phyloP scores from a whole-genome alignment of 2,329 filamentous ascomycete species.

The Alternaria panax region DNA sequence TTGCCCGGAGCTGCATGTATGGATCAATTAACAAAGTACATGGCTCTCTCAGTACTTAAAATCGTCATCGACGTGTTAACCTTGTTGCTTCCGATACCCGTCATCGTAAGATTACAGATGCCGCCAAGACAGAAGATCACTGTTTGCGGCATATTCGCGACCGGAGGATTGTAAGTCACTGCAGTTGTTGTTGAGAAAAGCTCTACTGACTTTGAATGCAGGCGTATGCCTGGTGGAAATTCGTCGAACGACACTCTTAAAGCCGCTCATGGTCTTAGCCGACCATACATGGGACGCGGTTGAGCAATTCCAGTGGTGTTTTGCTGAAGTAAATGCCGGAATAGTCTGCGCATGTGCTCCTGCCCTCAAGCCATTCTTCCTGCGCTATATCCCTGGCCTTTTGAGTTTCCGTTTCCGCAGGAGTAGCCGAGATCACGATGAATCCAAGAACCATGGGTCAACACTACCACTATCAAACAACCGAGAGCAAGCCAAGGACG shows the following conservation, averaged over 20 bases:
- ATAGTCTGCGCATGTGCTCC: slow-evolving; percentile 3
- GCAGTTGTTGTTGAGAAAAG: background rate
- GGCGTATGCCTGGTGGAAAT: background rate
- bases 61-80: background rate
- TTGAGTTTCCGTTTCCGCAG: background rate
- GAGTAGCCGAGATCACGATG: background rate
- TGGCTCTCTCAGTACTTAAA: slow-evolving; percentile 1
- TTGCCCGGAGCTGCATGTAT: background rate
- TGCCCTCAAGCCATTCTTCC: slow-evolving; percentile 1
- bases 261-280: background rate
- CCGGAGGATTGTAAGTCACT: background rate
- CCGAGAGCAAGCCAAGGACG: background rate
- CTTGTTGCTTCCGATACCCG: slow-evolving; percentile 1
- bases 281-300: slow-evolving; percentile 5
- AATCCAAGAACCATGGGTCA: background rate
- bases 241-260: background rate
- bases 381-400: background rate
- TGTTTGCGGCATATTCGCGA: background rate
- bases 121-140: slow-evolving; percentile 1
- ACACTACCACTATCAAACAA: background rate
- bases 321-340: slow-evolving; percentile 1
- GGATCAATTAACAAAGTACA: background rate
- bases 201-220: background rate
- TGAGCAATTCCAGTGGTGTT: background rate
- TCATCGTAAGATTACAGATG: background rate